phyloP scores from a whole-genome alignment of 495 filamentous ascomycete genomes.

The Bacidia gigantensis region DNA sequence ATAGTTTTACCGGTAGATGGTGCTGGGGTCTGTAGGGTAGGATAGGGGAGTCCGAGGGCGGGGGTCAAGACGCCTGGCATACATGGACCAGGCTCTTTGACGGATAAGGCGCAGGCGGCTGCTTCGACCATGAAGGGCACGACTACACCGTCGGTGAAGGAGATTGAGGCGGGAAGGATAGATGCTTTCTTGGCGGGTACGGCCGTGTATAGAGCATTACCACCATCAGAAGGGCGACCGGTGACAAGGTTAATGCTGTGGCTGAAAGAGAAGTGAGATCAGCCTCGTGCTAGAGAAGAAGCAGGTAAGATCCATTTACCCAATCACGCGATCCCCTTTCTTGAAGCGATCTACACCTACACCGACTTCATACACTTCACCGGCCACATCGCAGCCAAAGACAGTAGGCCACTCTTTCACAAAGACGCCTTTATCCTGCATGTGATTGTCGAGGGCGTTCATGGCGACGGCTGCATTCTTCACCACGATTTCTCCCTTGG shows the following conservation, averaged over 20 bases:
- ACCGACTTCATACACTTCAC: constrained; percentile 28
- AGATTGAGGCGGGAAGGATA: constrained; percentile 22
- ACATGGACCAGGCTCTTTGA: constrained; percentile 19
- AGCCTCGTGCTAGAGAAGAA: constrained; percentile 13
- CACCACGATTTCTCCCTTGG: constrained; percentile 25
- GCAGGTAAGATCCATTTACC: constrained; percentile 16
- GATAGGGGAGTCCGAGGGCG: constrained; percentile 24
- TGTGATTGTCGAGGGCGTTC: constrained; percentile 28
- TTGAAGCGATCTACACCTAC: constrained; percentile 23
- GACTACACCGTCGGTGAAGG: constrained; percentile 26
- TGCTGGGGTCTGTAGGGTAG: constrained; percentile 18
- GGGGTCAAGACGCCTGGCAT: constrained; percentile 23
- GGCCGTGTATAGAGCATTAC: constrained; percentile 20
- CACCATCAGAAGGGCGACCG: constrained; percentile 27
- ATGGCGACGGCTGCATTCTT: constrained; percentile 32
- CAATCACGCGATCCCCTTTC: constrained; percentile 32
- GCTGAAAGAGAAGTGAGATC: constrained; percentile 24
- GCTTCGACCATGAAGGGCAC: constrained; percentile 24
- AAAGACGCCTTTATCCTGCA: constrained; percentile 22
- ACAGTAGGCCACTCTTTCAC: constrained; percentile 23
- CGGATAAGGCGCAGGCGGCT: constrained; percentile 23
- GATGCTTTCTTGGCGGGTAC: constrained; percentile 21
- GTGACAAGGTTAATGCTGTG: constrained; percentile 46
- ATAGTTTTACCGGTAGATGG: constrained; percentile 35
- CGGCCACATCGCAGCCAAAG: constrained; percentile 32